Evolutionary conservation across 805 yeast species (phyloP).

Genomic region (Saccharomyces jurei): DNA sequence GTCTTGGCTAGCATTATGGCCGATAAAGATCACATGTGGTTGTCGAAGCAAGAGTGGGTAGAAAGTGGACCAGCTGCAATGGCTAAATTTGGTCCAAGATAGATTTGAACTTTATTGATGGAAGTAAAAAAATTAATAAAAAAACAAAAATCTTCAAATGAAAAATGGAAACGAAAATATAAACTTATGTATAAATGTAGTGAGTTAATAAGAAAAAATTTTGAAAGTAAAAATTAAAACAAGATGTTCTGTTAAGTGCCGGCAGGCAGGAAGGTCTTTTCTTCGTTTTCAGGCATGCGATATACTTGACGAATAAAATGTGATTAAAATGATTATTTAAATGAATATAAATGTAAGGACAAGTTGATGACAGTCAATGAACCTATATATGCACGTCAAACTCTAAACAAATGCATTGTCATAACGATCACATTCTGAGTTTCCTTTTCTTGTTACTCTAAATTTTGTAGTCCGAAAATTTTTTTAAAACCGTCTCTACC

Average conservation of each 20-base stretch:
- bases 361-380: neutral
- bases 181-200: neutral
- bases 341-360: neutral
- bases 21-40: constrained; percentile 98
- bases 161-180: neutral
- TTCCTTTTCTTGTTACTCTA: neutral
- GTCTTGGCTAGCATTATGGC: constrained; percentile 97
- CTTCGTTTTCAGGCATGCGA: neutral
- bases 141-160: neutral
- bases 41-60: constrained; percentile 92
- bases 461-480: neutral
- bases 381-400: neutral
- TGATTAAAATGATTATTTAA: neutral
- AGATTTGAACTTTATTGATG: constrained; percentile 9
- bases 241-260: neutral
- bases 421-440: neutral
- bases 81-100: constrained; percentile 87
- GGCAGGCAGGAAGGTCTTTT: neutral
- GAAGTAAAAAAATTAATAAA: neutral
- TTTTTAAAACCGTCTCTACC: neutral
- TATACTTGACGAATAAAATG: neutral
- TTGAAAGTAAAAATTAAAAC: neutral
- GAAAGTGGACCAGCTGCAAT: constrained; percentile 87
- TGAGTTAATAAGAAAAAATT: neutral
- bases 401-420: neutral